phyloP scores from a whole-genome alignment of 2,329 filamentous ascomycete species.

The Zalaria sp. region DNA sequence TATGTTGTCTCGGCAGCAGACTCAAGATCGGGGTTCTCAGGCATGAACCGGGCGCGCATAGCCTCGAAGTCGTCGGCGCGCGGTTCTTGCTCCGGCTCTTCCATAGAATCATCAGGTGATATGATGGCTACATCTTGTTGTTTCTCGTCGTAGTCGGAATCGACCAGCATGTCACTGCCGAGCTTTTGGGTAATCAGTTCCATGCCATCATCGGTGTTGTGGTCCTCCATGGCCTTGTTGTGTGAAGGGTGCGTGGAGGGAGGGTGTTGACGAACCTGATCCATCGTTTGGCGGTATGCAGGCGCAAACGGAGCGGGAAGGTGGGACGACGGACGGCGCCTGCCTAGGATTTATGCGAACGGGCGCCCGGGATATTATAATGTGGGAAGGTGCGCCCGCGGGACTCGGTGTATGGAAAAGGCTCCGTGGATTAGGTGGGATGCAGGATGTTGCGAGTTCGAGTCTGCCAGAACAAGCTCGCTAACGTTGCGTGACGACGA shows the following conservation, averaged over 20 bases:
- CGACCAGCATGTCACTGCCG: constrained; percentile 49
- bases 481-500: too few relatives aligned
- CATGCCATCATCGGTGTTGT: too few relatives aligned
- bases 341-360: too few relatives aligned
- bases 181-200: constrained; percentile 25
- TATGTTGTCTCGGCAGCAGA: constrained; percentile 59
- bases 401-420: too few relatives aligned
- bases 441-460: too few relatives aligned
- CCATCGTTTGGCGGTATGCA: neutral
- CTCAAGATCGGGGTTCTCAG: constrained; percentile 65
- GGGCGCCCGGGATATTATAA: too few relatives aligned
- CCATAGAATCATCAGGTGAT: constrained; percentile 43
- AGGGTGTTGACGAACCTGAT: neutral
- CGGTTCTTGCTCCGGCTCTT: constrained; percentile 28
- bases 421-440: too few relatives aligned
- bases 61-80: constrained; percentile 56
- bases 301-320: neutral
- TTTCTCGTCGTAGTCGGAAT: constrained; percentile 48
- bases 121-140: constrained; percentile 43
- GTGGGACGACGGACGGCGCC: too few relatives aligned
- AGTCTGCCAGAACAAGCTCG: too few relatives aligned
- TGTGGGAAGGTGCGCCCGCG: too few relatives aligned
- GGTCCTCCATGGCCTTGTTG: neutral
- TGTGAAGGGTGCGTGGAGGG: neutral
- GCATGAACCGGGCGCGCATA: constrained; percentile 70